Evolutionary conservation across 495 filamentous ascomycete genomes (phyloP), one percentile per base, ranked within the genome.

Genomic region (Hypoxylon fuscum): DNA sequence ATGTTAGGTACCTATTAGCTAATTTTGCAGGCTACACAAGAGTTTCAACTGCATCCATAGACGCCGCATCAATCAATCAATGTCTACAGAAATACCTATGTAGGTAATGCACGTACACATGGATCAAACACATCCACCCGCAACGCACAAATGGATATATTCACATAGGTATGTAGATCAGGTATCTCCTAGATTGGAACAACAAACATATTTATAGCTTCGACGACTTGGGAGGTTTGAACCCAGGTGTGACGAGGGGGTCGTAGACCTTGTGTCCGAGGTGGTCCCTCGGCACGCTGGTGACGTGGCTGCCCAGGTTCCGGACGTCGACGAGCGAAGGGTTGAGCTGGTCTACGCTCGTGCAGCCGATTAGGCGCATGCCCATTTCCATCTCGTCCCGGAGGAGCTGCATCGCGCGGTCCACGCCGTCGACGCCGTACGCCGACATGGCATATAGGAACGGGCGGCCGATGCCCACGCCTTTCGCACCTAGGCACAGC

Each of bases 331-430:
- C 69, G 70, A 98, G 57, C 10, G 83, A 85, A 5, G 92, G 88
- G 55, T 87, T 91, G 48, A 98, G 75, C 50, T 98, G 88, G 31
- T 84, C 87, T 18, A 98, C 72, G 34, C 69, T 85, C 1, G 80
- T 82, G 23, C 86, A 89, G 11, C 95, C 95, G 65, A 98, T 92
- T 61, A 98, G 78, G 7, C 96, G 85, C 95, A 98, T 98, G 67
- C 91, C 91, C 94, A 98, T 97, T 81, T 94, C 93, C 88, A 98
- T 92, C 83, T 98, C 95, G 71, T 98, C 95, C 80, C 91, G 96
- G 57, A 98, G 84, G 62, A 98, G 79, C 77, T 94, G 90, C 88
- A 97, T 97, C 17, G 94, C 95, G 12, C 92, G 83, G 62, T 95
- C 88, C 21, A 97, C 94, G 57, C 95, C 95, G 2, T 87, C 81